phyloP scores from a whole-genome alignment of 306 rosid species.

The Cyamopsis tetragonoloba region DNA sequence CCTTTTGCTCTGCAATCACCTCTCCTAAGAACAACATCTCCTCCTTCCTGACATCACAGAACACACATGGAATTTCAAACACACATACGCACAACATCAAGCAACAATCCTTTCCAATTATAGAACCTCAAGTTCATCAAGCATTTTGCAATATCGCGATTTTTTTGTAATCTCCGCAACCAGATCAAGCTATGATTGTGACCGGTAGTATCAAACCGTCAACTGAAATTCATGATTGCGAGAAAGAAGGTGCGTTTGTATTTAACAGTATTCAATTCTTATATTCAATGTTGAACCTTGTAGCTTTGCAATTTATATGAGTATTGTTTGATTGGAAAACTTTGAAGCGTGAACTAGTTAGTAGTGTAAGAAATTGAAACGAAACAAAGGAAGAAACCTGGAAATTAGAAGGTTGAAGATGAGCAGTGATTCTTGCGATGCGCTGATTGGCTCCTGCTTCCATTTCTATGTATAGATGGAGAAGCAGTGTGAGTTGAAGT shows the following conservation, averaged over 20 bases:
- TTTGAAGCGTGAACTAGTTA: background rate
- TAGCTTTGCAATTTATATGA: background rate
- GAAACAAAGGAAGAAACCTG: constrained; percentile 41
- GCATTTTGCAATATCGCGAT: too few species aligned
- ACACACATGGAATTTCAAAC: background rate
- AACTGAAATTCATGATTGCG: too few species aligned
- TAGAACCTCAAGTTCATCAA: background rate
- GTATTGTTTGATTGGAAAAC: background rate
- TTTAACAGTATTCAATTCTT: background rate
- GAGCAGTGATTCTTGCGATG: constrained; percentile 64
- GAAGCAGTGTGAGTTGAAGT: background rate
- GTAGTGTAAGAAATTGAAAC: background rate
- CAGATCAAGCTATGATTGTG: too few species aligned
- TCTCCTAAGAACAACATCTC: constrained; percentile 33
- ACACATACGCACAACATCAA: background rate
- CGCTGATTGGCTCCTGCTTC: constrained; percentile 53
- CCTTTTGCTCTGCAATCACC: constrained; percentile 71
- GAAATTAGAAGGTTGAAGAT: constrained; percentile 61
- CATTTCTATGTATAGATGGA: constrained; percentile 26
- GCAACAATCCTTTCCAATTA: background rate
- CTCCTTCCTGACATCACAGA: constrained; percentile 29
- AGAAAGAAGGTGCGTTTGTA: too few species aligned
- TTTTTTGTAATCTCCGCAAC: too few species aligned
- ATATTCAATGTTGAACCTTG: constrained; percentile 6
- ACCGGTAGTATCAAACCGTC: too few species aligned